Evolutionary conservation across 148 eudicot species (phyloP), one percentile per base, ranked within the genome.

Genomic region (Rhododendron vialii): DNA sequence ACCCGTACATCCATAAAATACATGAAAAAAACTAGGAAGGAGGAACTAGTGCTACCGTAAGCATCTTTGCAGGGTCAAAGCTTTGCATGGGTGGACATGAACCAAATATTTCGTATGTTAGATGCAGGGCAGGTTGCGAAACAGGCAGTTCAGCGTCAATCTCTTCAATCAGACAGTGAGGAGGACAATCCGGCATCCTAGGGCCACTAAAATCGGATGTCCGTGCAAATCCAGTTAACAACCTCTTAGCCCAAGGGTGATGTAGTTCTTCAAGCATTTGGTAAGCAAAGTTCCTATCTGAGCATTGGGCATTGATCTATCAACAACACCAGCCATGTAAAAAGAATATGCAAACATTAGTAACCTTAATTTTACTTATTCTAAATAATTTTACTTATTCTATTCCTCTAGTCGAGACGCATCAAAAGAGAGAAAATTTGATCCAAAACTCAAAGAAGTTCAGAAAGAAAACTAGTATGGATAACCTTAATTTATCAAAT

Each of bases 41-140:
- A 61, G 61, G 74, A 65, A 83, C 80, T 15, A 48, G 85, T 78
- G 93, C 83, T 91, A 95, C 99, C 28, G 98, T 93, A n/a, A 97
- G 98, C 95, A 97, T 91, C 89, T 93, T 97, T 53, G 99, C 94
- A 26, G 98, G 98, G 87, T 97, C 99, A 90, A 97, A 97, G 85
- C 98, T 96, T 89, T 91, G 98, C 95, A 93, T 91, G 45, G 99
- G 99, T 9, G 99, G 99, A 84, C 93, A 95, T 47, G 99, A 95
- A 51, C 99, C 99, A 85, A 97, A 97, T 77, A 97, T 93, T 78
- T 88, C 90, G 82, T 95, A 90, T 15, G 99, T 95, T 59, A 94
- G 91, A 89, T 93, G 95, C 85, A 97, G 95, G 80, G 96, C 98
- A 86, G 99, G 98, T 82, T 92, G 92, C 59, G 89, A 86, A 87